Conservation (phyloP, 2,329 filamentous ascomycete genomes). For the Epichloe glyceriae region DNA sequence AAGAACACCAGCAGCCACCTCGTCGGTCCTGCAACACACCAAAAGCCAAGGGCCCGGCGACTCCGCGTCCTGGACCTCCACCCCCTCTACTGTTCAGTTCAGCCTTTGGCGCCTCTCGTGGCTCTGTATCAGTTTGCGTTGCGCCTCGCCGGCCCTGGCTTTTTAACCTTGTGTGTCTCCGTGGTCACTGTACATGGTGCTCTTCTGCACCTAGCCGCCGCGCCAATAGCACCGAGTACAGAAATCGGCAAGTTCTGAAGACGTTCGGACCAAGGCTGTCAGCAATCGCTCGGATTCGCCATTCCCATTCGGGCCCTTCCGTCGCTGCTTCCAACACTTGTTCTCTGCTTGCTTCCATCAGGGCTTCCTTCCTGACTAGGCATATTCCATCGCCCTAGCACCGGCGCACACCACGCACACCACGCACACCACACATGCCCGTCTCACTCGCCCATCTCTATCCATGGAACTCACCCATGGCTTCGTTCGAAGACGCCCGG, state of each 20-base stretch:
- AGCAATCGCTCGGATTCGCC: background rate
- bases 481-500: background rate
- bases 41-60: slow-evolving; percentile 2
- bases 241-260: no score
- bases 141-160: no score
- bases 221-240: no score
- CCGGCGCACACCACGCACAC: background rate
- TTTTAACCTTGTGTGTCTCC: no score
- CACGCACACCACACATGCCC: slow-evolving; percentile 2
- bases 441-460: slow-evolving; percentile 2
- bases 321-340: background rate
- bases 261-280: background rate
- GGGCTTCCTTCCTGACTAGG: slow-evolving; percentile 4
- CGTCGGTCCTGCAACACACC: background rate
- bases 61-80: slow-evolving; percentile 1
- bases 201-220: no score
- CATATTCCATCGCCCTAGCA: background rate
- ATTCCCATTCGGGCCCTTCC: background rate
- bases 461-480: slow-evolving; percentile 1
- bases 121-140: no score
- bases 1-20: background rate
- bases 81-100: no score
- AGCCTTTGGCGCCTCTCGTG: no score
- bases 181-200: no score
- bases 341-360: slow-evolving; percentile 3